These are phyloP conservation scores for Fusarium floridanum DNA, from an alignment of 2,329 filamentous ascomycete genomes.

Conservation along the genomic window DNA sequence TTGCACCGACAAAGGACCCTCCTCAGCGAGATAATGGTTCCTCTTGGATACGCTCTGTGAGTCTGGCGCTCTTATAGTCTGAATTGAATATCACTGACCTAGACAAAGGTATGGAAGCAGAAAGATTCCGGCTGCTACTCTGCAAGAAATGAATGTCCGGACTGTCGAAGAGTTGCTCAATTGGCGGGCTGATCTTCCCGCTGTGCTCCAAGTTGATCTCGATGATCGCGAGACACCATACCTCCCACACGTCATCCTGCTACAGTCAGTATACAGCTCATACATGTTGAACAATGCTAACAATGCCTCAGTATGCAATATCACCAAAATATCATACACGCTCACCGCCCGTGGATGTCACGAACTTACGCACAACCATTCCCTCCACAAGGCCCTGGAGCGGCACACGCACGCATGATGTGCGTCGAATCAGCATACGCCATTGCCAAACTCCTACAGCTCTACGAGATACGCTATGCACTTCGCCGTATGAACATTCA, in stretches of 20 bases:
- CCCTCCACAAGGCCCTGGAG: constrained; percentile 40
- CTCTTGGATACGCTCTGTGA: constrained; percentile 42
- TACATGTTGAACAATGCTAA: not conserved
- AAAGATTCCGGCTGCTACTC: constrained; percentile 19
- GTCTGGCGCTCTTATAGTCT: not conserved
- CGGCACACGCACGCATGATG: constrained; percentile 40
- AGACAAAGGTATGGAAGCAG: constrained; percentile 37
- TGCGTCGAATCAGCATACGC: constrained; percentile 40
- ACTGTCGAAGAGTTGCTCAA: constrained; percentile 33
- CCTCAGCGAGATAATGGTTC: constrained; percentile 42
- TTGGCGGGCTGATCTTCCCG: constrained; percentile 38
- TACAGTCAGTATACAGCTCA: constrained; percentile 33
- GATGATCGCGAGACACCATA: constrained; percentile 27
- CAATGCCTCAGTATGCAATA: constrained; percentile 43
- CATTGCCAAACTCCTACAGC: constrained; percentile 31
- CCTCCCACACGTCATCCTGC: constrained; percentile 43
- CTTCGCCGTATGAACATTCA: constrained; percentile 38
- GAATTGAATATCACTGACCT: not conserved
- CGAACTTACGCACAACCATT: constrained; percentile 36
- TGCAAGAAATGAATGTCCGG: constrained; percentile 38
- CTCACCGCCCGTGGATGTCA: constrained; percentile 47
- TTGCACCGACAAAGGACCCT: constrained; percentile 29
- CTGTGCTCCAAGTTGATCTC: constrained; percentile 33
- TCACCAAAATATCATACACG: constrained; percentile 44
- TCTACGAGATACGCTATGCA: constrained; percentile 33